These are phyloP conservation scores for Phytophthora fragariae DNA, from an alignment of 352 stramenopile species.

Conservation along the genomic window DNA sequence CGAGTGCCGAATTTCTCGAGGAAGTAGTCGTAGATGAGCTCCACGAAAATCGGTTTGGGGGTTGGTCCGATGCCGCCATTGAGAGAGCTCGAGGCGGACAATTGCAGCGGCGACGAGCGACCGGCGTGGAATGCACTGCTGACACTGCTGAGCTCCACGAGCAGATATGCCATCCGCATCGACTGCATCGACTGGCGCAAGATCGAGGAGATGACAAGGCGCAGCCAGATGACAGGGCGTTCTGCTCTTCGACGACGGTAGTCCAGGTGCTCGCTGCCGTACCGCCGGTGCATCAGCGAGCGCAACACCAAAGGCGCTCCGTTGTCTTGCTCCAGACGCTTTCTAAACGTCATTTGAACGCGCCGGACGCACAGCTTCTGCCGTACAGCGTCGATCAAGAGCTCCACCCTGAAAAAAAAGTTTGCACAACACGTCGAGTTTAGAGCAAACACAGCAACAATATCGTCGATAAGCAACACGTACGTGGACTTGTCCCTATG, in stretches of 20 bases:
- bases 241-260: constrained; percentile 47
- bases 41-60: constrained; percentile 67
- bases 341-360: constrained; percentile 76
- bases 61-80: constrained; percentile 71
- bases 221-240: constrained; percentile 66
- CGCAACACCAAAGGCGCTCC: constrained; percentile 80
- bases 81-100: constrained; percentile 37
- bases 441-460: background rate
- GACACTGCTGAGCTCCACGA: constrained; percentile 58
- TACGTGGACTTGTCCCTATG: constrained; percentile 67
- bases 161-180: constrained; percentile 35
- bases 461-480: constrained; percentile 4
- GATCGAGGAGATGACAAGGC: constrained; percentile 66
- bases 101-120: constrained; percentile 22
- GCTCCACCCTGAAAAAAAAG: constrained; percentile 45
- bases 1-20: constrained; percentile 71
- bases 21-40: constrained; percentile 85
- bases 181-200: constrained; percentile 52
- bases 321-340: constrained; percentile 66
- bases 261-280: constrained; percentile 43
- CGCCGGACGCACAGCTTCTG: constrained; percentile 78
- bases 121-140: constrained; percentile 45
- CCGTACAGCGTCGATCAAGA: constrained; percentile 72
- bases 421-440: background rate
- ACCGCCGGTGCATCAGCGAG: constrained; percentile 71